Conservation (phyloP, 225 moss, liverwort and hornwort genomes). For the Bryum argenteum region DNA sequence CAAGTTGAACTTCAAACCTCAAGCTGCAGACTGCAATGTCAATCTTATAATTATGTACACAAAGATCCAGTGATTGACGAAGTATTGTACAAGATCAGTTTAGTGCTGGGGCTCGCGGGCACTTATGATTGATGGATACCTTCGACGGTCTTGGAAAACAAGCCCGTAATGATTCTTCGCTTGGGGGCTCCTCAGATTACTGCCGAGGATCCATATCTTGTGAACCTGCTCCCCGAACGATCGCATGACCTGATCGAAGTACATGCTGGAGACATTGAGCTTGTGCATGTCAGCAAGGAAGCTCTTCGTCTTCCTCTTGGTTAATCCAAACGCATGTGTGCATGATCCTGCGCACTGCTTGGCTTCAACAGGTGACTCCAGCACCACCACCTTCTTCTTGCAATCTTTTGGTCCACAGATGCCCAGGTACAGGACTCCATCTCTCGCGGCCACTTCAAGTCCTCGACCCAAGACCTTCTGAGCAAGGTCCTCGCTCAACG, state of each 20-base stretch:
- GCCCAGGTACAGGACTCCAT: slow-evolving; percentile 57
- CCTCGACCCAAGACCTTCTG: slow-evolving; percentile 34
- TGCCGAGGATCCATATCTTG: slow-evolving; percentile 57
- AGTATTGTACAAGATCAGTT: slow-evolving; percentile 13
- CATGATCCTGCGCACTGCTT: slow-evolving; percentile 57
- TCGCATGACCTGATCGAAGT: slow-evolving; percentile 54
- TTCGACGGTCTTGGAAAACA: slow-evolving; percentile 53
- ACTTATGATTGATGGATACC: slow-evolving; percentile 51
- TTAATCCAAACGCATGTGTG: slow-evolving; percentile 61
- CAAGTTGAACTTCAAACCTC: slow-evolving; percentile 3
- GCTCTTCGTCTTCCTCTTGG: slow-evolving; percentile 48
- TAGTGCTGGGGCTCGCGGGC: slow-evolving; percentile 23
- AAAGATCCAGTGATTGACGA: neutral
- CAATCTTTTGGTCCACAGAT: slow-evolving; percentile 50
- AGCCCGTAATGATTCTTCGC: slow-evolving; percentile 43
- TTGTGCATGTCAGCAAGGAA: slow-evolving; percentile 40
- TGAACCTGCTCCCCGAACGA: slow-evolving; percentile 50
- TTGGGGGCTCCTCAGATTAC: slow-evolving; percentile 54
- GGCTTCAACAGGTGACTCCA: slow-evolving; percentile 35
- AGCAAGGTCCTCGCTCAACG: slow-evolving; percentile 31
- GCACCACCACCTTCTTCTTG: slow-evolving; percentile 24
- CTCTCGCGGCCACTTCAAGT: slow-evolving; percentile 46
- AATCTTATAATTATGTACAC: slow-evolving; percentile 16
- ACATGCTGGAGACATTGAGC: slow-evolving; percentile 29
- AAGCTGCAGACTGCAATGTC: slow-evolving; percentile 20